Base-by-base conservation (phyloP, 208 protist genomes). In the Crithidia fasciculata region DNA sequence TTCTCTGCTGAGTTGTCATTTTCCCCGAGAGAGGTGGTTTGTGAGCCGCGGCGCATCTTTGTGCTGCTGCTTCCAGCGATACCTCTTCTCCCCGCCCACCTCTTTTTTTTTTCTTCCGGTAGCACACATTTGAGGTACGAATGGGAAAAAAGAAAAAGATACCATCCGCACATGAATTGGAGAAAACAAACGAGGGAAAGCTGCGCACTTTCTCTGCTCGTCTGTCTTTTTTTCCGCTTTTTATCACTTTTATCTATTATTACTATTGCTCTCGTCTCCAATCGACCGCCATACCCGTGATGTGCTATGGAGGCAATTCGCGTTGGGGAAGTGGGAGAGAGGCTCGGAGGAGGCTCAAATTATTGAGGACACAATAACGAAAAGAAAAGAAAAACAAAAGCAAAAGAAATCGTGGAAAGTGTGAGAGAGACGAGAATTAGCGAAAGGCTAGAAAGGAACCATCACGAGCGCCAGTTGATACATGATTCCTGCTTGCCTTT, bases 191-290 rank as follows among this genome's bases (percentile, higher is more conserved):
- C 28, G 28, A 28, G 28, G 28, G 28, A 28, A 28, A 28, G 28
- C 28, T 28, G 28, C 28, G 28, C 28, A 28, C 28, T 43, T 43
- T 43, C 28, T 66, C 5, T 28, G 4, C 47, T 39, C 15, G 37
- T 72, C 57, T 49, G 19, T 59, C 0, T 67, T 60, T 53, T 49
- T 63, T 68, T 41, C 69, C 43, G 52, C 59, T 72, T 8, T 62
- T 47, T 15, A 0, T 13, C 2, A 49, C 12, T 49, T 49, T 49
- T 13, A 49, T 13, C 45, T 8, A 2, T 49, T 49, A 8, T 49
- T 13, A 0, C 12, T 49, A 15, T 49, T 49, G 45, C 45, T 49
- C 12, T 49, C 9, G 28, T 28, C 28, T 28, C 28, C 28, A 28
- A 28, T 28, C 28, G 28, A 28, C 28, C 28, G 28, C 28, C 28